Conservation (phyloP, 1,284 basidiomycete genomes). For the Paramarasmius palmivorus region DNA sequence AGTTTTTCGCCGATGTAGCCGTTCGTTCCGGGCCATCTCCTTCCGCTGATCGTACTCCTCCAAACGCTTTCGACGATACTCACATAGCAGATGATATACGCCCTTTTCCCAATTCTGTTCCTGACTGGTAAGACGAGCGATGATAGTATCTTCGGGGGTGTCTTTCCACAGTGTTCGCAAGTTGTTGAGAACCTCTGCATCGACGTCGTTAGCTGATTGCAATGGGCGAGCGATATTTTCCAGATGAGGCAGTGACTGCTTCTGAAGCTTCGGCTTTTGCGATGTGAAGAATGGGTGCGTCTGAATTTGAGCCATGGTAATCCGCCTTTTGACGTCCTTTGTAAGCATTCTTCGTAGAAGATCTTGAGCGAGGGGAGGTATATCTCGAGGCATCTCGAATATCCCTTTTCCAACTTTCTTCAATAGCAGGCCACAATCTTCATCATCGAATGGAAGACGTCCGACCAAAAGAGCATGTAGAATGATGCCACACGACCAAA, state of each 20-base stretch:
- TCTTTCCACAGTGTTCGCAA: conserved; percentile 90
- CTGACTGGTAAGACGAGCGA: conserved; percentile 60
- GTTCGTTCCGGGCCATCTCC: conserved; percentile 27
- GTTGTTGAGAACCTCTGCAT: conserved; percentile 89
- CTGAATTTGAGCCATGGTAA: conserved; percentile 88
- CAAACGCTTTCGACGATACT: conserved; percentile 73
- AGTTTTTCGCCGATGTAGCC: conserved; percentile 12
- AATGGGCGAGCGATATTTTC: conserved; percentile 72
- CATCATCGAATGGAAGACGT: conserved; percentile 91
- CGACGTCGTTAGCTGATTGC: conserved; percentile 64
- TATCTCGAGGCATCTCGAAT: conserved; percentile 82
- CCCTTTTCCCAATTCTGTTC: conserved; percentile 91
- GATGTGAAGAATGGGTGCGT: conserved; percentile 88
- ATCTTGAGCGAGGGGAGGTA: conserved; percentile 79
- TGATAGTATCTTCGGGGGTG: conserved; percentile 70
- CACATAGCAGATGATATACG: conserved; percentile 83
- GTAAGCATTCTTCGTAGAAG: conserved; percentile 88
- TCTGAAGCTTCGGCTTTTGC: conserved; percentile 49
- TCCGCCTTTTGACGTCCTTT: conserved; percentile 79
- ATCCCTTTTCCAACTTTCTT: conserved; percentile 84
- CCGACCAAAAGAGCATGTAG: conserved; percentile 93
- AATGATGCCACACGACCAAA: conserved; percentile 99
- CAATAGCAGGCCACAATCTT: conserved; percentile 74
- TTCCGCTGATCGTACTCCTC: conserved; percentile 69
- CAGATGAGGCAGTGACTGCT: conserved; percentile 62